Base-by-base conservation (phyloP, 495 filamentous ascomycete species). In the Podospora sp. region DNA sequence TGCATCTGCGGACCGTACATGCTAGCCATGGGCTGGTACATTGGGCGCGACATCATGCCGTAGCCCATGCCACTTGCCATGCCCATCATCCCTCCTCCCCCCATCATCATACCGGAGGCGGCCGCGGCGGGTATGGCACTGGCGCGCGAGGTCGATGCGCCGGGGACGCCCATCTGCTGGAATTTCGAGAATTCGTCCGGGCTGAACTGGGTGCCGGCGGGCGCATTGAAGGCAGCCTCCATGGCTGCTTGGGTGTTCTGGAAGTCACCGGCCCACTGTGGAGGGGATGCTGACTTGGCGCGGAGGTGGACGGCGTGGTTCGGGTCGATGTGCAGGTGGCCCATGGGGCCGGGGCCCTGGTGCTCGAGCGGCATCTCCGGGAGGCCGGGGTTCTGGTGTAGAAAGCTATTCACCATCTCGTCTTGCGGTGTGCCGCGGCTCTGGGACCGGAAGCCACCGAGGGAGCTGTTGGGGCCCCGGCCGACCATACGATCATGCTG, bases 331-430 rank as follows among this genome's bases (percentile, higher is more conserved):
- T 76, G 78, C 40, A 80, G 63, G 58, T 77, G 77, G 61, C 75
- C 68, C 74, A 81, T 75, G 50, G 71, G 74, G 60, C 68, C 68
- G 22, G 71, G 72, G 59, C 65, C 71, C 18, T 72, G 73, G 62
- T 74, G 74, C 66, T 81, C 79, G 68, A 82, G 79, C 1, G 77
- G 69, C 71, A 79, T 79, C 66, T 82, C 74, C 66, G 80, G 77
- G 25, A 84, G 67, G n/a, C 55, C 71, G 25, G 78, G 77, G 46
- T 84, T 83, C 77, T 94, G 88, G 76, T 93, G 90, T 73, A 96
- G 83, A 79, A 97, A 99, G 46, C 93, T 89, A 73, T 97, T 91
- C 89, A 97, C 91, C 89, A 94, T 93, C 91, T 83, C 81, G 53
- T 83, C 79, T 67, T 83, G 81, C 2, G 81, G 75, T 9, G 74